These are phyloP conservation scores for Rhodotorula paludigena DNA, from an alignment of 768 basidiomycete species.

Conservation along the genomic window DNA sequence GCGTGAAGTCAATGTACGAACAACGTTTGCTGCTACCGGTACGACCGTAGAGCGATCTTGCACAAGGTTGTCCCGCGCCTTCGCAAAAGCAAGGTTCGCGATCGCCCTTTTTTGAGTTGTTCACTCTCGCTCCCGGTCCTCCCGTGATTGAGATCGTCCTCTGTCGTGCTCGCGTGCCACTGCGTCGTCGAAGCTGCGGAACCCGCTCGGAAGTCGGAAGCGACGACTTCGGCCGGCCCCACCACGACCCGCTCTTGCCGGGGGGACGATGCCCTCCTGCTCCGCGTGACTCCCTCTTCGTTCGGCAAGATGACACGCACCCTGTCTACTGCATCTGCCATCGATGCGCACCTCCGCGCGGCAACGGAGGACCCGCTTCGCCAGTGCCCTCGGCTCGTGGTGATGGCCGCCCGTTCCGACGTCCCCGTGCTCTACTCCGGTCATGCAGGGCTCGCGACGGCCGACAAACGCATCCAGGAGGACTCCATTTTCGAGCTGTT, in stretches of 20 bases:
- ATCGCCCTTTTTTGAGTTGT: background rate
- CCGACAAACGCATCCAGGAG: background rate
- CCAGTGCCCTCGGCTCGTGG: background rate
- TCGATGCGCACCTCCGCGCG: background rate
- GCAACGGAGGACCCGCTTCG: background rate
- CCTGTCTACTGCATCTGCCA: background rate
- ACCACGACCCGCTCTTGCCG: too few relatives aligned
- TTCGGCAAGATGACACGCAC: background rate
- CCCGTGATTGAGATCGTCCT: too few relatives aligned
- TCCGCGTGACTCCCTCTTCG: background rate
- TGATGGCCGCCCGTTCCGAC: background rate
- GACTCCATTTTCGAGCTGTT: constrained; percentile 1
- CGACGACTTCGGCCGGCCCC: too few relatives aligned
- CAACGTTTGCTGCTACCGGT: too few relatives aligned
- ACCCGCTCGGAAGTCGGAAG: too few relatives aligned
- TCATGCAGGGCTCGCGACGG: background rate
- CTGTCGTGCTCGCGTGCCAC: too few relatives aligned
- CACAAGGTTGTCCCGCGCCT: too few relatives aligned
- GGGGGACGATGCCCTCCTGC: too few relatives aligned
- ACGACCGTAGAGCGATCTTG: too few relatives aligned
- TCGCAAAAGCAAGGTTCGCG: background rate
- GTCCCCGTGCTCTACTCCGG: background rate
- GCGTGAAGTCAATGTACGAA: background rate
- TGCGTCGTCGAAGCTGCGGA: too few relatives aligned
- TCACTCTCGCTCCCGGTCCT: background rate